A percentile compares a stretch with the other conserved stretches of the same genome.
Evolutionary conservation across 305 asterid genomes (phyloP).

Genomic region (Ilex paraguariensis): DNA sequence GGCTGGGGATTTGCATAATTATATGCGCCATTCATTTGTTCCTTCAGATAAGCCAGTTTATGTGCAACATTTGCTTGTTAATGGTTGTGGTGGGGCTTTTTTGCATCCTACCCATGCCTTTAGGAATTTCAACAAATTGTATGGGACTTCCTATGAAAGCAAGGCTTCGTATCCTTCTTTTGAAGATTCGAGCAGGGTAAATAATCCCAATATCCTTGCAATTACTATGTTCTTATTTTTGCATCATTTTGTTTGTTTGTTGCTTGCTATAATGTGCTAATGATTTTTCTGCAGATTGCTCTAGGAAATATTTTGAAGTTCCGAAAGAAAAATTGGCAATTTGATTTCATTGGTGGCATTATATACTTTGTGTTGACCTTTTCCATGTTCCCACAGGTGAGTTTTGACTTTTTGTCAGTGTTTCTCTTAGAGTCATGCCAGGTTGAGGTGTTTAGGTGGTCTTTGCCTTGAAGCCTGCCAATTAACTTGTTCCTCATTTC

Average conservation of each 20-base stretch:
- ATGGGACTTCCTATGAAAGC: conserved; percentile 66
- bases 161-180: conserved; percentile 89
- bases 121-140: conserved; percentile 51
- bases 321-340: conserved; percentile 99
- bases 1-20: conserved; percentile 98
- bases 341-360: conserved; percentile 93
- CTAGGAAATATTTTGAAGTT: conserved; percentile 96
- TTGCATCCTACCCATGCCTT: conserved; percentile 99
- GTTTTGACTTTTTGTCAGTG: conserved; percentile 2
- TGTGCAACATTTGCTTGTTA: conserved; percentile 90
- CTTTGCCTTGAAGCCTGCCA: too few species aligned
- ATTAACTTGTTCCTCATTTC: too few species aligned
- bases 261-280: conserved; percentile 10
- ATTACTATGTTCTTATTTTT: conserved; percentile 7
- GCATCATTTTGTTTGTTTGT: conserved; percentile 12
- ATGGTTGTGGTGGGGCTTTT: conserved; percentile 99
- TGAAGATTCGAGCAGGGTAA: conserved; percentile 98
- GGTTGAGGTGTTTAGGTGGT: too few species aligned
- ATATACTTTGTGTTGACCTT: conserved; percentile 83
- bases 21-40: conserved; percentile 88
- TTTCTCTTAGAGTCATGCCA: neutral
- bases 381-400: conserved; percentile 99
- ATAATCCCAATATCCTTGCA: conserved; percentile 4
- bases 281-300: conserved; percentile 72
- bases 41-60: conserved; percentile 73